A percentile compares a stretch with the other conserved stretches of the same genome.
Conservation (phyloP, 352 stramenopile species). For the Pythium phragmitis region DNA sequence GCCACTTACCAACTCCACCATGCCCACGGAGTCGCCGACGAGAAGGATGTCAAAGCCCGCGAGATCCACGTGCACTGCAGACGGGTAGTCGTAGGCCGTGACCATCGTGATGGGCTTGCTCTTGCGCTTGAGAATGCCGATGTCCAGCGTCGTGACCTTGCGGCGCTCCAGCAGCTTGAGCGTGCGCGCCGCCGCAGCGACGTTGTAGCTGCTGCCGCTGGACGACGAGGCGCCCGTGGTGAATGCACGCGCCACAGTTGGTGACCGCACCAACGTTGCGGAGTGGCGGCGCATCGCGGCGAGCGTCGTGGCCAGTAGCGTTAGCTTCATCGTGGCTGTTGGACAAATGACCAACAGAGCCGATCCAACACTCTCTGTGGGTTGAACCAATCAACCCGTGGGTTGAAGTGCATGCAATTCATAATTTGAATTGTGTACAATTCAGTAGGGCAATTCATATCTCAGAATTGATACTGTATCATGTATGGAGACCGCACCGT, state of each 20-base stretch:
- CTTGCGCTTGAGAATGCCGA: slow-evolving; percentile 90
- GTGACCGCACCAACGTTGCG: neutral
- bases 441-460: neutral
- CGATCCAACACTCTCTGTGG: neutral
- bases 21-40: slow-evolving; percentile 97
- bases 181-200: slow-evolving; percentile 53
- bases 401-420: slow-evolving; percentile 4
- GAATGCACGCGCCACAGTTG: slow-evolving; percentile 6
- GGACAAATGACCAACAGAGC: neutral
- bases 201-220: slow-evolving; percentile 43
- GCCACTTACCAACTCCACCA: slow-evolving; percentile 97
- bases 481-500: neutral
- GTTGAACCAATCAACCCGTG: too few relatives aligned
- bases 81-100: slow-evolving; percentile 98
- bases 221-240: neutral
- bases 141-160: slow-evolving; percentile 83
- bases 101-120: slow-evolving; percentile 99
- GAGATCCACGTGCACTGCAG: slow-evolving; percentile 95
- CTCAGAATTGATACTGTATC: neutral
- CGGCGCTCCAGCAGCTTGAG: slow-evolving; percentile 82
- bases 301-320: slow-evolving; percentile 3
- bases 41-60: slow-evolving; percentile 97
- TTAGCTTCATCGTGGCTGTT: neutral
- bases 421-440: slow-evolving; percentile 4
- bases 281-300: neutral